Conservation (phyloP, 495 filamentous ascomycete genomes). For the Penicillium macrosclerotiorum region DNA sequence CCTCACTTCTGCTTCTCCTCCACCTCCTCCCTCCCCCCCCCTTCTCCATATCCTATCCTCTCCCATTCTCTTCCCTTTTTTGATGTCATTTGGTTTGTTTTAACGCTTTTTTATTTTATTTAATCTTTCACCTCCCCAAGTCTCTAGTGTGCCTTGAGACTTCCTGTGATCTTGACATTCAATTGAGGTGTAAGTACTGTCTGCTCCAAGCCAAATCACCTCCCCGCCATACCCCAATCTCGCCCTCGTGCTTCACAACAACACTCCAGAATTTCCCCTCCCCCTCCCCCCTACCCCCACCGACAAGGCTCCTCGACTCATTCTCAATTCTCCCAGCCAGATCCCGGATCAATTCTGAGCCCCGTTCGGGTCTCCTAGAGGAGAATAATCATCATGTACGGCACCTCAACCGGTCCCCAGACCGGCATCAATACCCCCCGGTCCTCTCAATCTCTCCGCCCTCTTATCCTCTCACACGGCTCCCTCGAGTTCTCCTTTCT, state of each 20-base stretch:
- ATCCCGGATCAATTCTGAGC: slow-evolving; percentile 11
- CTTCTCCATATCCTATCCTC: slow-evolving; percentile 25
- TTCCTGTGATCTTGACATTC: not conserved
- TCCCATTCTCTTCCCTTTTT: slow-evolving; percentile 18
- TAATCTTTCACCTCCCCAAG: slow-evolving; percentile 6
- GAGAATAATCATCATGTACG: slow-evolving; percentile 69
- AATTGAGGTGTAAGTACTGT: slow-evolving; percentile 4
- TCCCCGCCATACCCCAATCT: slow-evolving; percentile 7
- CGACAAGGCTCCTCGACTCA: not conserved
- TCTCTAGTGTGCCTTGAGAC: too few species aligned
- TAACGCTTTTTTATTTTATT: slow-evolving; percentile 8
- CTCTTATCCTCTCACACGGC: slow-evolving; percentile 85
- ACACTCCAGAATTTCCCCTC: not conserved
- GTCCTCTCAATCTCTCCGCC: slow-evolving; percentile 86
- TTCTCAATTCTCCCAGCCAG: not conserved
- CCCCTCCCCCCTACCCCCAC: not conserved
- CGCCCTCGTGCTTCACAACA: not conserved
- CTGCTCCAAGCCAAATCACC: not conserved
- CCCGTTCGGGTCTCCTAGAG: slow-evolving; percentile 10
- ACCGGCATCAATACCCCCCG: slow-evolving; percentile 95
- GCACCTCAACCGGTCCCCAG: slow-evolving; percentile 74
- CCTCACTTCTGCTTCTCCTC: slow-evolving; percentile 18
- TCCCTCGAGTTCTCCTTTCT: slow-evolving; percentile 94
- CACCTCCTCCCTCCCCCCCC: slow-evolving; percentile 18
- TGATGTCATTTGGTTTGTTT: slow-evolving; percentile 9